Conservation (phyloP, 2,329 filamentous ascomycete species). For the Arthrobotrys pseudoclavata region DNA sequence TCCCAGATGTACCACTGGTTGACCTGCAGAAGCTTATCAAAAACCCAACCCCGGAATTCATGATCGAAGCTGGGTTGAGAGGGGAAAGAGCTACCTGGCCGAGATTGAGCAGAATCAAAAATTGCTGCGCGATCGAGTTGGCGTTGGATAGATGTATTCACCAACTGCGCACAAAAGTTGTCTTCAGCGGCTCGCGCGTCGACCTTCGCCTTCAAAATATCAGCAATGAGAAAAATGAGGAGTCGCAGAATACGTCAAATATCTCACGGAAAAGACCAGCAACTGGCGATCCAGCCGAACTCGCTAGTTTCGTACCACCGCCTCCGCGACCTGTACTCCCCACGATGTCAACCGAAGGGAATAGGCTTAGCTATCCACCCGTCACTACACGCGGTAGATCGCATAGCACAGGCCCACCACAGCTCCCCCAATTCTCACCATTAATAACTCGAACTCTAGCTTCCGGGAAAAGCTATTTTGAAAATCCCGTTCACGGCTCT, state of each 20-base stretch:
- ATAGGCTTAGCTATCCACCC: constrained; percentile 39
- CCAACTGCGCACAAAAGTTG: constrained; percentile 75
- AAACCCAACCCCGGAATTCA: constrained; percentile 89
- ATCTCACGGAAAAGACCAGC: constrained; percentile 50
- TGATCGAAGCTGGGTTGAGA: constrained; percentile 80
- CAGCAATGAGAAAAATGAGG: constrained; percentile 26
- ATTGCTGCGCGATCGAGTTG: constrained; percentile 89
- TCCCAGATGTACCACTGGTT: constrained; percentile 81
- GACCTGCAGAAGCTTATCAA: constrained; percentile 82
- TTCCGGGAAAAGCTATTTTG: constrained; percentile 51
- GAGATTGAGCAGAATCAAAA: constrained; percentile 84
- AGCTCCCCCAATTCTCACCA: constrained; percentile 54
- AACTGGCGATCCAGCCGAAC: constrained; percentile 43
- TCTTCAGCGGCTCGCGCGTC: constrained; percentile 77
- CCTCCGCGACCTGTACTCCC: constrained; percentile 18
- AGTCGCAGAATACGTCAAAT: constrained; percentile 35
- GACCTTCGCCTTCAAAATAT: constrained; percentile 68
- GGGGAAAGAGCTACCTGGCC: constrained; percentile 94
- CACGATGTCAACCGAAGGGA: constrained; percentile 11
- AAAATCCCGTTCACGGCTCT: constrained; percentile 31
- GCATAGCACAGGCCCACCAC: constrained; percentile 50
- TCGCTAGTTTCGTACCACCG: constrained; percentile 39
- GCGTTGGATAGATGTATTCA: constrained; percentile 83
- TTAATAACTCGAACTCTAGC: constrained; percentile 40
- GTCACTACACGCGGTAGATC: constrained; percentile 44